Conservation (phyloP, 176 grass and related monocot genomes). For the Elymus sibiricus region DNA sequence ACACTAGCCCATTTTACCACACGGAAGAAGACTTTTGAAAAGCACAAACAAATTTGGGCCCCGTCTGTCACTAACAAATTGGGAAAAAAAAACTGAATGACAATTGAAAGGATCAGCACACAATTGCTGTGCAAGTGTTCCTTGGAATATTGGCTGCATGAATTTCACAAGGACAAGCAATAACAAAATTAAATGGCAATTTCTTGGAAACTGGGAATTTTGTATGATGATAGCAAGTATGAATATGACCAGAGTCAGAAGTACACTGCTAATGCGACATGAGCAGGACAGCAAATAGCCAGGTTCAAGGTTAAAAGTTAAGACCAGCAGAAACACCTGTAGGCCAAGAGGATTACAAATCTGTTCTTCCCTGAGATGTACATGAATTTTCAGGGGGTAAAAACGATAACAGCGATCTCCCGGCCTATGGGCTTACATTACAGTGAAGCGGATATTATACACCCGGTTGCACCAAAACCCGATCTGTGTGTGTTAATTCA, state of each 20-base stretch:
- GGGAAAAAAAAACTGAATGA: neutral
- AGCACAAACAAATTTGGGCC: too few relatives aligned
- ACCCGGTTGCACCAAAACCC: constrained; percentile 47
- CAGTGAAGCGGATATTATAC: constrained; percentile 44
- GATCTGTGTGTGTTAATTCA: constrained; percentile 28
- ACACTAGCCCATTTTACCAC: too few relatives aligned
- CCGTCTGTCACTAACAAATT: too few relatives aligned
- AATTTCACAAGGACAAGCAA: neutral
- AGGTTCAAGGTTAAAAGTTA: neutral
- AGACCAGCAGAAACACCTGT: constrained; percentile 24
- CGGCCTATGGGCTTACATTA: constrained; percentile 50
- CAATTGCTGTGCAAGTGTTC: neutral
- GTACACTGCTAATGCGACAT: neutral
- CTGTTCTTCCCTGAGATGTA: constrained; percentile 48
- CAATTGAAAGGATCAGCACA: neutral
- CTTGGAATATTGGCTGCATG: neutral
- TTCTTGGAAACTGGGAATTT: neutral
- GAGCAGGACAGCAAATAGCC: neutral
- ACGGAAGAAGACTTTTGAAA: too few relatives aligned
- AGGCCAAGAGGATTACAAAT: constrained; percentile 41
- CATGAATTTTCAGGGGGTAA: constrained; percentile 32
- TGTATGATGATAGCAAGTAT: neutral
- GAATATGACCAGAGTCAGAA: neutral
- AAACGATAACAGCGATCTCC: constrained; percentile 12
- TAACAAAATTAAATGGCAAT: neutral